Evolutionary conservation across 805 yeast species (phyloP).

Genomic region (Candida qinlingensis): DNA sequence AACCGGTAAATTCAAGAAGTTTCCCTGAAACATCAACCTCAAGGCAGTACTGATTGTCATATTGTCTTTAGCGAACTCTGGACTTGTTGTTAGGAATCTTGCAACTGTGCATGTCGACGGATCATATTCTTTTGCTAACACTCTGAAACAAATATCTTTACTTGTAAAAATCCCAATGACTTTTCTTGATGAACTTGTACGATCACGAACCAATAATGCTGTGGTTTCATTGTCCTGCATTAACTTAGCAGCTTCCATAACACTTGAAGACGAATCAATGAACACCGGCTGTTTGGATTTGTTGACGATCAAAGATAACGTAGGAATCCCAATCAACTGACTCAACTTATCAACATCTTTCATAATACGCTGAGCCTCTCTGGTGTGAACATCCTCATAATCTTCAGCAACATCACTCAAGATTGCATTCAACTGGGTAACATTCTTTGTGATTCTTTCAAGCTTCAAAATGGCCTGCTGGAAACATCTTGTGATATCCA

Average conservation of each 20-base stretch:
- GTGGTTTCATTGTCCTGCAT: slow-evolving; percentile 36
- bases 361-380: slow-evolving; percentile 22
- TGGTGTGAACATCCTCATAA: slow-evolving; percentile 20
- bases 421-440: slow-evolving; percentile 27
- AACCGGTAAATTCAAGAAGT: slow-evolving; percentile 39
- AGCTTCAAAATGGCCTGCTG: slow-evolving; percentile 40
- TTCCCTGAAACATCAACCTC: slow-evolving; percentile 42
- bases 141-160: slow-evolving; percentile 40
- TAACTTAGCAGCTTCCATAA: slow-evolving; percentile 34
- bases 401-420: slow-evolving; percentile 27
- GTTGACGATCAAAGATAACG: slow-evolving; percentile 24
- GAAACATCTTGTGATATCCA: slow-evolving; percentile 42
- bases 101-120: slow-evolving; percentile 34
- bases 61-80: slow-evolving; percentile 37
- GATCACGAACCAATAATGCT: slow-evolving; percentile 36
- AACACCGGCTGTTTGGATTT: slow-evolving; percentile 26
- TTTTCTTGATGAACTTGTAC: slow-evolving; percentile 25
- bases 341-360: slow-evolving; percentile 34
- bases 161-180: slow-evolving; percentile 43
- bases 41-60: slow-evolving; percentile 38
- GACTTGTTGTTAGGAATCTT: slow-evolving; percentile 40
- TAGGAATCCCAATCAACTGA: slow-evolving; percentile 38
- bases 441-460: slow-evolving; percentile 36
- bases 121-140: slow-evolving; percentile 32
- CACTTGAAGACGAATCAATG: slow-evolving; percentile 33